Evolutionary conservation across 2,329 filamentous ascomycete species (phyloP), one percentile per base, ranked within the genome.

Genomic region (Nigrospora sphaerica): DNA sequence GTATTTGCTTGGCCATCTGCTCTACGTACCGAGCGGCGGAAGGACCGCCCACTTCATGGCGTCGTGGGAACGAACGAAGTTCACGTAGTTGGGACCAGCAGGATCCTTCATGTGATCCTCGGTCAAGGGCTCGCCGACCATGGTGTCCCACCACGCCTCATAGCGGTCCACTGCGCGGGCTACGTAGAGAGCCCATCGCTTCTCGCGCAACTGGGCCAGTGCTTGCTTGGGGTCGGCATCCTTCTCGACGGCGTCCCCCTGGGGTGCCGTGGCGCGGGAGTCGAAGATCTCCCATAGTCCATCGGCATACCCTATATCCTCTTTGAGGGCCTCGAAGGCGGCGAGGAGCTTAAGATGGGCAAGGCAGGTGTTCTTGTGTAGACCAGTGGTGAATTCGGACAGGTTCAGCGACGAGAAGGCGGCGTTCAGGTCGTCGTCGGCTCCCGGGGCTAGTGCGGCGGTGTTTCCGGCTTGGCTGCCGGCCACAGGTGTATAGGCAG

Each of bases 311-410:
- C 81, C 83, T 16, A 90, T 64, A 16, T 79, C 74, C 48, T 88
- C 80, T 51, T 83, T 84, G 45, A 92, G 65, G 32, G 73, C 73
- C 52, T 86, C 77, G 47, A 92, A 74, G 11, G 81, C 78, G 44
- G 81, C 77, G 2, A 92, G 71, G 1, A 92, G 70, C 60, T 88
- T 88, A 28, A 92, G 72, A 60, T 93, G 88, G 1, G 80, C 83
- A 18, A 88, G 75, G 52, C 84, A 88, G 37, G 80, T 73, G 49
- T 83, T 73, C 6, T 62, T 62, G 1, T 69, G 67, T 1, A 78
- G 73, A 6, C 62, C 52, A 3, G 49, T 45, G 12, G 58, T 48
- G 14, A 53, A 44, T 1, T 57, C 44, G 9, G 61, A 53, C 14
- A 77, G 52, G 1, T 57, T 52, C 12, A 74, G 62, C 37, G 65